Evolutionary conservation across 1,139 yeast genomes (phyloP).

Genomic region (Kodamaea alishanica): DNA sequence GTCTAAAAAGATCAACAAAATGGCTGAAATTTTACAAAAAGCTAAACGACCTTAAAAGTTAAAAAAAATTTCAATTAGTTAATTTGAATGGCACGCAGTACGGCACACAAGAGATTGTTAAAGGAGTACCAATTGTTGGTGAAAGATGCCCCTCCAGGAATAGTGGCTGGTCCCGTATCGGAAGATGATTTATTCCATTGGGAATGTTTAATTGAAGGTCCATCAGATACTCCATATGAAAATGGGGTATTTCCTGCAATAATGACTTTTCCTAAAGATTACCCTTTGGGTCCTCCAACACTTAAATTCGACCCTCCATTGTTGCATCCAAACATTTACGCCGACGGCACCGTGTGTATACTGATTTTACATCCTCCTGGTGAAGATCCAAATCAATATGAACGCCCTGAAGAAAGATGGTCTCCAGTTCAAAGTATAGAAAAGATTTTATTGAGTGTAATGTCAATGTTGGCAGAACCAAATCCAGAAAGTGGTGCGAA

Average conservation of each 20-base stretch:
- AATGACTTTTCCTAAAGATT: conserved; percentile 80
- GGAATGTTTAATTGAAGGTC: conserved; percentile 93
- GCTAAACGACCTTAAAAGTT: background rate
- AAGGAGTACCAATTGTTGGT: conserved; percentile 86
- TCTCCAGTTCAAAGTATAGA: conserved; percentile 96
- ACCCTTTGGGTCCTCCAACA: conserved; percentile 88
- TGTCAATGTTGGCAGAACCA: conserved; percentile 96
- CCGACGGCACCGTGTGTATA: conserved; percentile 94
- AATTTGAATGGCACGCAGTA: conserved; percentile 44
- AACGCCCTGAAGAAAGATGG: conserved; percentile 95
- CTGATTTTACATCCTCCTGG: conserved; percentile 95
- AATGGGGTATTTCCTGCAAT: conserved; percentile 89
- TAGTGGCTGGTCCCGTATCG: conserved; percentile 83
- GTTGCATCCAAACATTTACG: conserved; percentile 88
- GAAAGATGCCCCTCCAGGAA: conserved; percentile 90
- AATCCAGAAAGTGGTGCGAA: conserved; percentile 96
- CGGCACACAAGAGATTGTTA: conserved; percentile 82
- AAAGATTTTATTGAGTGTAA: conserved; percentile 84
- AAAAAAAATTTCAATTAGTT: background rate
- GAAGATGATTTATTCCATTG: conserved; percentile 82
- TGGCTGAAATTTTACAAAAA: background rate
- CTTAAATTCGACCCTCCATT: conserved; percentile 81
- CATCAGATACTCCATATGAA: conserved; percentile 89
- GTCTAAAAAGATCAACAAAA: no score
- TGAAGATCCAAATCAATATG: conserved; percentile 94